Evolutionary conservation across 352 stramenopile species (phyloP).

Genomic region (Pythium insidiosum): DNA sequence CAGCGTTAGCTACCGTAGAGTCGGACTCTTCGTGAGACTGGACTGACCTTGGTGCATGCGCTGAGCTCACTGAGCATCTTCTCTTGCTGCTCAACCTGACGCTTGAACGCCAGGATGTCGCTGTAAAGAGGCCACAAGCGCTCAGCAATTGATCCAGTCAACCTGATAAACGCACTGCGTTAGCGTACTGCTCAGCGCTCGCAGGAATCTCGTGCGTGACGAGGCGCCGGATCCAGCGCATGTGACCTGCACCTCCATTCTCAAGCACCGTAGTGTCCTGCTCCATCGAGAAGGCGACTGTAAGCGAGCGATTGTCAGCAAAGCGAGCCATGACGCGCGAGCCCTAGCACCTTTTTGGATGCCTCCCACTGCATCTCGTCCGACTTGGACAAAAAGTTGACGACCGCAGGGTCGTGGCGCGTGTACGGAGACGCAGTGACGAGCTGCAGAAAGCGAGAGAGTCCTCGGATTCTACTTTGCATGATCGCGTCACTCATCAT

Average conservation of each 20-base stretch:
- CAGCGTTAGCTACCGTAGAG: background rate
- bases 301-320: background rate
- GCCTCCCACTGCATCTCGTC: slow-evolving; percentile 52
- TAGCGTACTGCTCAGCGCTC: slow-evolving; percentile 30
- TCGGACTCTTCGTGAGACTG: background rate
- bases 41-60: slow-evolving; percentile 32
- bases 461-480: slow-evolving; percentile 44
- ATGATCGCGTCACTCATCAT: slow-evolving; percentile 46
- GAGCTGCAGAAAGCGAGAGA: slow-evolving; percentile 48
- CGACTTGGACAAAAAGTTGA: slow-evolving; percentile 29
- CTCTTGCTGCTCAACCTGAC: slow-evolving; percentile 51
- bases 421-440: slow-evolving; percentile 54
- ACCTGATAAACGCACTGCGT: background rate
- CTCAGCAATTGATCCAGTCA: slow-evolving; percentile 2
- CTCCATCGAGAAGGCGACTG: background rate
- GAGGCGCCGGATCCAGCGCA: slow-evolving; percentile 63
- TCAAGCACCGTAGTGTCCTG: slow-evolving; percentile 38
- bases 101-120: slow-evolving; percentile 38
- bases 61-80: slow-evolving; percentile 34
- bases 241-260: slow-evolving; percentile 45
- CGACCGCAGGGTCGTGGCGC: slow-evolving; percentile 40
- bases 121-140: slow-evolving; percentile 11
- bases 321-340: too few species aligned
- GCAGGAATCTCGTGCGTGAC: slow-evolving; percentile 18
- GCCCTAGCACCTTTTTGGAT: slow-evolving; percentile 41